Percentiles rank a stretch among this genome's conserved stretches.
Evolutionary conservation across 2,329 filamentous ascomycete species (phyloP).

Genomic region (Alternaria angustiovoidea): DNA sequence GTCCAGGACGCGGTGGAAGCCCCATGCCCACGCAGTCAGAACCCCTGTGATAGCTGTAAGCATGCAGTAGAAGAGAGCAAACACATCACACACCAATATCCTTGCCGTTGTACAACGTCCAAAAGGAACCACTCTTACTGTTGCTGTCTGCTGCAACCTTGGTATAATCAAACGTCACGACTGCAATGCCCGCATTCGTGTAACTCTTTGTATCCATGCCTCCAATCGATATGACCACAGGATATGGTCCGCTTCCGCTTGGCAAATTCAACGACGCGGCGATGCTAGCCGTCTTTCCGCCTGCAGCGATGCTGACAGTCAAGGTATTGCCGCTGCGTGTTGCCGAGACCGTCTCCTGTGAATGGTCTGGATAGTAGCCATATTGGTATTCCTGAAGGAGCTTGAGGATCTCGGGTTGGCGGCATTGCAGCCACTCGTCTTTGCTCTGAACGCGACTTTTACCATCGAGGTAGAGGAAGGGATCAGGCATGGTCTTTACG

Average conservation of each 20-base stretch:
- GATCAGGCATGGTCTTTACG: conserved; percentile 53
- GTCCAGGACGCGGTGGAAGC: conserved; percentile 50
- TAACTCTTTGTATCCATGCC: conserved; percentile 60
- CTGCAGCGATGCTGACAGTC: conserved; percentile 54
- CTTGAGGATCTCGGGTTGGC: conserved; percentile 60
- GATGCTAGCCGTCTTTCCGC: conserved; percentile 57
- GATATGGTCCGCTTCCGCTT: conserved; percentile 51
- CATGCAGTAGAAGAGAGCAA: background rate
- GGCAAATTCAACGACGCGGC: conserved; percentile 56
- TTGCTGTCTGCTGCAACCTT: conserved; percentile 60
- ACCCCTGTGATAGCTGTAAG: conserved; percentile 29
- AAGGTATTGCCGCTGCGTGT: conserved; percentile 57
- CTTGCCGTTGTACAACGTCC: conserved; percentile 58
- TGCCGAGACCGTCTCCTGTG: conserved; percentile 57
- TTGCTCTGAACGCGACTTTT: conserved; percentile 54
- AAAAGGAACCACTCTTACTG: conserved; percentile 60
- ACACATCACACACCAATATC: conserved; percentile 56
- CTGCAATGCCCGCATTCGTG: conserved; percentile 57
- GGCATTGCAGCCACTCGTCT: conserved; percentile 60
- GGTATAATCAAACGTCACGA: conserved; percentile 61
- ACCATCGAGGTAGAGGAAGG: conserved; percentile 56
- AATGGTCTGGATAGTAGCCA: conserved; percentile 61
- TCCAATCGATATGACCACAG: conserved; percentile 60
- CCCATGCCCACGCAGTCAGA: conserved; percentile 51
- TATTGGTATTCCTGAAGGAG: conserved; percentile 62